These are phyloP conservation scores for Zymoseptoria brevis DNA, from an alignment of 2,329 filamentous ascomycete genomes.

Conservation along the genomic window DNA sequence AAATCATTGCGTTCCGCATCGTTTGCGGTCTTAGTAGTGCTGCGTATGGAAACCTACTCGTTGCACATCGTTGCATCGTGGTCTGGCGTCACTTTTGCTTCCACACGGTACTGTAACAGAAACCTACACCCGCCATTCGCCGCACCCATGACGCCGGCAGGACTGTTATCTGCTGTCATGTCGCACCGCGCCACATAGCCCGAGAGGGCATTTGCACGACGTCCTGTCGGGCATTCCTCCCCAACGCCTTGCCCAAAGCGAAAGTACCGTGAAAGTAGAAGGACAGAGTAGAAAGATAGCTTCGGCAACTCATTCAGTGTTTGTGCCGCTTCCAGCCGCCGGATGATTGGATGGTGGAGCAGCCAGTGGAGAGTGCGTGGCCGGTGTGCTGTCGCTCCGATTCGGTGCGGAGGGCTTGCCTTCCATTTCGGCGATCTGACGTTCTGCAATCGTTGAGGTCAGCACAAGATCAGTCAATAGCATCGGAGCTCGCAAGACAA, in stretches of 20 bases:
- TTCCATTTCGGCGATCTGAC: conserved; percentile 11
- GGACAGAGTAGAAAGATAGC: neutral
- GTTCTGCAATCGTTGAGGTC: conserved; percentile 4
- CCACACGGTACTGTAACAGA: neutral
- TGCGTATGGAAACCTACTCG: too few relatives aligned
- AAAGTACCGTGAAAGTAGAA: neutral
- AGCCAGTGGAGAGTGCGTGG: conserved; percentile 13
- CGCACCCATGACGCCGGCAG: neutral
- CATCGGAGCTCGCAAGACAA: neutral
- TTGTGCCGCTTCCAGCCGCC: conserved; percentile 1
- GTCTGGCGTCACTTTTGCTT: neutral
- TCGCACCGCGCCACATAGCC: neutral
- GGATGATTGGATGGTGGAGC: conserved; percentile 11
- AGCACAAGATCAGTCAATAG: neutral
- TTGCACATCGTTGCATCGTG: neutral
- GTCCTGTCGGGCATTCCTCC: neutral
- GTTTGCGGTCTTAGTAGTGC: too few relatives aligned
- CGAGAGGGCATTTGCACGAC: too few relatives aligned
- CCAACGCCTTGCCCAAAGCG: conserved; percentile 7
- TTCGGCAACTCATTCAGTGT: neutral
- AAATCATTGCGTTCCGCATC: too few relatives aligned
- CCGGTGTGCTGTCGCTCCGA: neutral
- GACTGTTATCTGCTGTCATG: neutral
- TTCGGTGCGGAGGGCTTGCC: neutral
- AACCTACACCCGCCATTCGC: neutral